Base-by-base conservation (phyloP, 2,329 filamentous ascomycete genomes). In the Ascomycota sp. region DNA sequence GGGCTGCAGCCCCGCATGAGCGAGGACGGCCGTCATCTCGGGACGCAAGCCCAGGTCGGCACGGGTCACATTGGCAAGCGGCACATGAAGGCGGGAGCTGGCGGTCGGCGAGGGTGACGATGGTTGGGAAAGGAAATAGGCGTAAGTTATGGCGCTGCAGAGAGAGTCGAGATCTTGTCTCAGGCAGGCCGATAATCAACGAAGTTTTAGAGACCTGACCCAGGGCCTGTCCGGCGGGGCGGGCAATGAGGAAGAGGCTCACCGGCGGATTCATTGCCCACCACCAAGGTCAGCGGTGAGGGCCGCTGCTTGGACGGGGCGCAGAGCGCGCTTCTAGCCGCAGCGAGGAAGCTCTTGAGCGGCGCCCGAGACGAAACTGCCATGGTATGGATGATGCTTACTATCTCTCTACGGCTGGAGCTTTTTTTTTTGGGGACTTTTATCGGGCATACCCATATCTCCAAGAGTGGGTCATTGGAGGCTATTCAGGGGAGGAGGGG, bases 81-180 rank as follows among this genome's bases (percentile, higher is more conserved):
- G 80, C 28, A 86, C 69, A 44, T 80, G 74, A 23, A 77, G 54
- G 29, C 50, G 53, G 33, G 7, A 8, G 24, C 2, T 13, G 12
- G 5, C 12, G 25, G 6, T 26, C 12, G 8, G 4, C 7, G 12
- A 7, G 26, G 15, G 17, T 10, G 61, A 56, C 9, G 57, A 58
- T 4, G 65, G 53, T 4, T 71, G 63, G 22, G 69, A 75, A 37
- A 70, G 68, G 23, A 86, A 56, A 50, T 85, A 89, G 33, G 80
- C 76, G 35, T 76, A 69, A 19, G 85, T 52, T 12, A 89, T 53
- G 19, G 79, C 69, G 20, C 70, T 75, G 48, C 75, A 79, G 39
- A 89, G 65, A 2, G 79, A 85, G 53, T 89, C 80, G 32, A 89
- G 71, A 40, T 89, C 80, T 78, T 9, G 25, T 13, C 12, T 26